Evolutionary conservation across 306 rosid species (phyloP).

Genomic region (Pterocarpus santalinus): DNA sequence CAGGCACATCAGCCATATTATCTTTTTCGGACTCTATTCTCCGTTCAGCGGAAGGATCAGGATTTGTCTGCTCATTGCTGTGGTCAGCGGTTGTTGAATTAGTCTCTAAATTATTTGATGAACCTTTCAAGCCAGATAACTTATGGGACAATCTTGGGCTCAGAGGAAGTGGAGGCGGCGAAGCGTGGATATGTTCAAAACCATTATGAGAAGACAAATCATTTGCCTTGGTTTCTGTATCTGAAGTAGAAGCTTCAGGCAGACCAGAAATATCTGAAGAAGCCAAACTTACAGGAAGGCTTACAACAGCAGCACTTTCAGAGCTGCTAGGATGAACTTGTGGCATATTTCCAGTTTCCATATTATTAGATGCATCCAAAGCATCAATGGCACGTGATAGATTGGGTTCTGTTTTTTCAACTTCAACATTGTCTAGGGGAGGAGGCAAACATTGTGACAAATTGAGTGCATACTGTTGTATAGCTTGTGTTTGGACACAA

Average conservation of each 20-base stretch:
- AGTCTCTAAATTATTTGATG: conserved; percentile 56
- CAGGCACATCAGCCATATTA: conserved; percentile 47
- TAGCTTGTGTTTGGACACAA: conserved; percentile 87
- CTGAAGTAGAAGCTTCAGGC: conserved; percentile 55
- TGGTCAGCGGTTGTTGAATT: conserved; percentile 47
- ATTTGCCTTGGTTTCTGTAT: conserved; percentile 49
- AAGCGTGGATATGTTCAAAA: conserved; percentile 51
- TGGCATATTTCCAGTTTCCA: conserved; percentile 51
- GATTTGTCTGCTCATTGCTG: conserved; percentile 48
- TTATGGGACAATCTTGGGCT: conserved; percentile 66
- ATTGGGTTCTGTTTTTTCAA: conserved; percentile 56
- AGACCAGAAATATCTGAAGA: conserved; percentile 57
- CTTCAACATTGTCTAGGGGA: conserved; percentile 62
- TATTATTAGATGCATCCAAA: conserved; percentile 51
- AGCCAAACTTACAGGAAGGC: conserved; percentile 52
- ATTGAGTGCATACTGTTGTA: conserved; percentile 78
- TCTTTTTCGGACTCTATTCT: conserved; percentile 57
- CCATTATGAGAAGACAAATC: conserved; percentile 55
- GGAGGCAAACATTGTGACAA: conserved; percentile 81
- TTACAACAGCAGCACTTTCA: conserved; percentile 51
- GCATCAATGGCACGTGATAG: conserved; percentile 51
- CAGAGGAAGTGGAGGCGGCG: conserved; percentile 61
- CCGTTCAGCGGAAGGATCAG: conserved; percentile 50
- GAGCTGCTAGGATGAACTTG: conserved; percentile 47
- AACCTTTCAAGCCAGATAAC: conserved; percentile 56